Percentiles rank a stretch among this genome's conserved stretches.
phyloP scores from a whole-genome alignment of 495 filamentous ascomycete genomes.

The Penicillium robsamsonii region DNA sequence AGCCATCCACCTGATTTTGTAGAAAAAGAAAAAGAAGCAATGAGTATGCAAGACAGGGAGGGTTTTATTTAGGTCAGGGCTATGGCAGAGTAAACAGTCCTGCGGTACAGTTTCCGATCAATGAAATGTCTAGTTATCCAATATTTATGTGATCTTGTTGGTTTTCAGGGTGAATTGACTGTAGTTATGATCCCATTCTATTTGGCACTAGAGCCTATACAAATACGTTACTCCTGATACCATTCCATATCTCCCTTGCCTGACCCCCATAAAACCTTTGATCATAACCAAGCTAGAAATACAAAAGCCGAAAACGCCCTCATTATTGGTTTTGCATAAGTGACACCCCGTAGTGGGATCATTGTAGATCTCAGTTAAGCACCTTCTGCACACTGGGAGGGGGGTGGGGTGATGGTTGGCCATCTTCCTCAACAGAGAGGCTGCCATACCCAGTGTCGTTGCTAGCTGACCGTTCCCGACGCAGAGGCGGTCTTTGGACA shows the following conservation, averaged over 20 bases:
- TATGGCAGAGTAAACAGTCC: too few relatives aligned
- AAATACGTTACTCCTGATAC: constrained; percentile 1
- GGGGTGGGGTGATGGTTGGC: constrained; percentile 4
- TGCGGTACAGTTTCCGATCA: too few relatives aligned
- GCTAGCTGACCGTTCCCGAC: constrained; percentile 26
- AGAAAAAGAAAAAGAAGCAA: too few relatives aligned
- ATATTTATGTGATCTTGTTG: not conserved
- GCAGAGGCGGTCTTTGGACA: constrained; percentile 14
- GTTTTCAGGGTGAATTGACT: not conserved
- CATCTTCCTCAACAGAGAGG: constrained; percentile 30
- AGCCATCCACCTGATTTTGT: too few relatives aligned
- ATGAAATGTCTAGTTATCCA: too few relatives aligned
- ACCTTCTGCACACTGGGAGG: constrained; percentile 13
- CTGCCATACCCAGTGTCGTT: constrained; percentile 38
- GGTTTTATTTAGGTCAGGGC: too few relatives aligned
- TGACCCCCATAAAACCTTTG: not conserved
- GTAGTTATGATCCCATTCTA: not conserved
- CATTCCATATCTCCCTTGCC: not conserved
- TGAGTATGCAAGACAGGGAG: too few relatives aligned
- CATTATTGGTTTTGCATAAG: constrained; percentile 3
- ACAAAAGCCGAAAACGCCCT: constrained; percentile 14
- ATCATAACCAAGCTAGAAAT: constrained; percentile 7
- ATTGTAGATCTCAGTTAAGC: not conserved
- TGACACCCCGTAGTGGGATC: not conserved
- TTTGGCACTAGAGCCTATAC: not conserved